Evolutionary conservation across 2,329 filamentous ascomycete genomes (phyloP).

Genomic region (Phialocephala sp.): DNA sequence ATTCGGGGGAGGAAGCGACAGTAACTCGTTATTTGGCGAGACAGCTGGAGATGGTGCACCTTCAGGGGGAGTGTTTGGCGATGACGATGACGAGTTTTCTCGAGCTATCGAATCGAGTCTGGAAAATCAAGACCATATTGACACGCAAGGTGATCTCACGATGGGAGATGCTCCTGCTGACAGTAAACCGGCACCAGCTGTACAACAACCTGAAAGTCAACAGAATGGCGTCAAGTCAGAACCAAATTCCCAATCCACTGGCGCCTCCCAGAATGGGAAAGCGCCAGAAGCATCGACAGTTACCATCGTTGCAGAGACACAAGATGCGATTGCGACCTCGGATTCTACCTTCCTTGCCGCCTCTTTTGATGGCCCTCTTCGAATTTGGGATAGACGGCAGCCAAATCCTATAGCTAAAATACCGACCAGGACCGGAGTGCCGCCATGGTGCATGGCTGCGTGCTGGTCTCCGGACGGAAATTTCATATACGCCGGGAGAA

Average conservation of each 20-base stretch:
- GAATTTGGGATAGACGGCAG: constrained; percentile 90
- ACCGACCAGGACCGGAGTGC: constrained; percentile 72
- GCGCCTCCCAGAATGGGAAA: constrained; percentile 21
- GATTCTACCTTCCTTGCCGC: constrained; percentile 87
- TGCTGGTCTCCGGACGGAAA: constrained; percentile 98
- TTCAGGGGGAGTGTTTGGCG: constrained; percentile 70
- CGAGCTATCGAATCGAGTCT: constrained; percentile 65
- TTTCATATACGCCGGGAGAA: constrained; percentile 87
- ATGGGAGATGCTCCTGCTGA: constrained; percentile 35
- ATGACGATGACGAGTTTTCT: constrained; percentile 85
- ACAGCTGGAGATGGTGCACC: constrained; percentile 60
- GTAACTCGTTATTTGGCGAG: constrained; percentile 88
- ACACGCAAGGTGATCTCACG: constrained; percentile 37
- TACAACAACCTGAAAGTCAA: constrained; percentile 37
- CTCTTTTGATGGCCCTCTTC: constrained; percentile 83
- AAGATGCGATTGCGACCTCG: constrained; percentile 64
- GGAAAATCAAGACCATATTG: constrained; percentile 35
- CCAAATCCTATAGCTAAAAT: constrained; percentile 81
- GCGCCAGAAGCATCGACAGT: constrained; percentile 16
- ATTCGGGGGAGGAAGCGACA: constrained; percentile 76
- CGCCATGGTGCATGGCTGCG: constrained; percentile 96
- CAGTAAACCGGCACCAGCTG: constrained; percentile 19
- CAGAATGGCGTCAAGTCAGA: constrained; percentile 19
- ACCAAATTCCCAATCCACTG: constrained; percentile 24
- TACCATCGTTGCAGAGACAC: constrained; percentile 45